These are phyloP conservation scores for Candida corydali DNA, from an alignment of 805 yeast genomes.

Conservation along the genomic window DNA sequence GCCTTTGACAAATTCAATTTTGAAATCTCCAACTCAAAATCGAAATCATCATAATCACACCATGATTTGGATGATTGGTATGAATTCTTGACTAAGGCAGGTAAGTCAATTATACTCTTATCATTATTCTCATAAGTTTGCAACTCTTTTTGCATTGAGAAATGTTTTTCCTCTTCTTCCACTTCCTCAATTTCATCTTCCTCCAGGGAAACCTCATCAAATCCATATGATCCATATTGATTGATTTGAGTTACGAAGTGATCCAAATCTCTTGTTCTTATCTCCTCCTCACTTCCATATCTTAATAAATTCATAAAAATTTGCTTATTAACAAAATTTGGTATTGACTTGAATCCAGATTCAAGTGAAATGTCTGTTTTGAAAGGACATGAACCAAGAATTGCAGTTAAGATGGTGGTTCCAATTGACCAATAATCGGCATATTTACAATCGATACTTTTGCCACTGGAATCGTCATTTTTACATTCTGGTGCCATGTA, in stretches of 20 bases:
- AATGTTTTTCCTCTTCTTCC: background rate
- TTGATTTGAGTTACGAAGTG: slow-evolving; percentile 27
- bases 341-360: background rate
- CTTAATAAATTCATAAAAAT: slow-evolving; percentile 39
- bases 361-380: slow-evolving; percentile 23
- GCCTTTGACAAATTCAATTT: slow-evolving; percentile 3
- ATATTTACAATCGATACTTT: slow-evolving; percentile 31
- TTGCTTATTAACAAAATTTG: slow-evolving; percentile 7
- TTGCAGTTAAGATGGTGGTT: slow-evolving; percentile 44
- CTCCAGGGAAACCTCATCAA: slow-evolving; percentile 11
- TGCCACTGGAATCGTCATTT: slow-evolving; percentile 4
- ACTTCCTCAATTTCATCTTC: background rate
- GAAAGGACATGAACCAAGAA: slow-evolving; percentile 53
- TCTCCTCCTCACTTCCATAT: slow-evolving; percentile 33
- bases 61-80: slow-evolving; percentile 26
- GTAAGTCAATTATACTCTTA: slow-evolving; percentile 10
- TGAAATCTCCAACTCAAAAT: slow-evolving; percentile 7
- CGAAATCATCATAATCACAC: slow-evolving; percentile 25
- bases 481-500: slow-evolving; percentile 54
- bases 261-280: slow-evolving; percentile 30
- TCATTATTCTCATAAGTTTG: background rate
- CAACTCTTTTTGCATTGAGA: background rate
- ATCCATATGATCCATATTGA: slow-evolving; percentile 34
- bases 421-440: slow-evolving; percentile 59
- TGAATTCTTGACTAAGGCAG: slow-evolving; percentile 31